Evolutionary conservation across 2,329 filamentous ascomycete genomes (phyloP).

Genomic region (Colletotrichum siamense): DNA sequence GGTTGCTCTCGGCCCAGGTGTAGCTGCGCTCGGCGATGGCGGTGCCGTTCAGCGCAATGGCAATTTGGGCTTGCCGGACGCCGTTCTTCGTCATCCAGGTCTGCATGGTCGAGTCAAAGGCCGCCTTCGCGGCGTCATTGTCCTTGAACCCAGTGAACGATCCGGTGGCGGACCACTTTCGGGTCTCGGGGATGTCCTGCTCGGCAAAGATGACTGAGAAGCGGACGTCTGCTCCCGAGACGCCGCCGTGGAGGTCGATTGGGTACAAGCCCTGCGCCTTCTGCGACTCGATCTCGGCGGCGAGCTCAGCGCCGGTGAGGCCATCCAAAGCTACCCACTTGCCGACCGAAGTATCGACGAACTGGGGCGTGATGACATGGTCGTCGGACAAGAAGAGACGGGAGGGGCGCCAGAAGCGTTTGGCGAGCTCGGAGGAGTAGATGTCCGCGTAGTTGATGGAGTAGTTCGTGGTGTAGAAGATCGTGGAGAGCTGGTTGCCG

Average conservation of each 20-base stretch:
- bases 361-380: conserved; percentile 13
- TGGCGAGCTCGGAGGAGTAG: conserved; percentile 5
- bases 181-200: not conserved
- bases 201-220: conserved; percentile 23
- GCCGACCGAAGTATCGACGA: conserved; percentile 17
- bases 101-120: conserved; percentile 1
- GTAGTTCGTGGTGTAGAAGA: not conserved
- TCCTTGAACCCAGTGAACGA: conserved; percentile 8
- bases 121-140: not conserved
- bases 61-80: conserved; percentile 22
- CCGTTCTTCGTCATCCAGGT: conserved; percentile 20
- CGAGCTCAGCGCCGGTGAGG: conserved; percentile 1
- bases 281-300: not conserved
- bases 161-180: conserved; percentile 15
- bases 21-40: conserved; percentile 19
- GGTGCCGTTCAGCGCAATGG: not conserved
- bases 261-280: conserved; percentile 11
- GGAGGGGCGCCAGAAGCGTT: conserved; percentile 22
- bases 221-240: not conserved
- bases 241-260: conserved; percentile 19
- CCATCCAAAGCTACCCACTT: conserved; percentile 11
- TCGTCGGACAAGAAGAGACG: conserved; percentile 17
- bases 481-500: conserved; percentile 10
- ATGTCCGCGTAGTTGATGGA: not conserved
- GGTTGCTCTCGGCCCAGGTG: conserved; percentile 21